phyloP scores from a whole-genome alignment of 805 yeast species.

The Candida qinlingensis region DNA sequence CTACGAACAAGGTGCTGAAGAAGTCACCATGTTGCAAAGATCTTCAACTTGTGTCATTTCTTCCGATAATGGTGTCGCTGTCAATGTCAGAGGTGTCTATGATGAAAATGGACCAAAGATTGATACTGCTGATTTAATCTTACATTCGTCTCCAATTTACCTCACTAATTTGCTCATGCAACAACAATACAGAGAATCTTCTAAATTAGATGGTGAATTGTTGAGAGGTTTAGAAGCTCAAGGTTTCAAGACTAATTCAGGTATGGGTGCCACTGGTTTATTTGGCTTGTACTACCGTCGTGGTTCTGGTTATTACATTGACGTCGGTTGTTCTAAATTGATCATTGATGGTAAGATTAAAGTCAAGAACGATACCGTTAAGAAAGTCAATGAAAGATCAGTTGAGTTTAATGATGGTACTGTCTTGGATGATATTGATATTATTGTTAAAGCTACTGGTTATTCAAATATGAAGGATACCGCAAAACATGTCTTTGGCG shows the following conservation, averaged over 20 bases:
- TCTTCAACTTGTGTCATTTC: slow-evolving; percentile 40
- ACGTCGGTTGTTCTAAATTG: slow-evolving; percentile 38
- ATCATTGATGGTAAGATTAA: slow-evolving; percentile 35
- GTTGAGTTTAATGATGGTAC: slow-evolving; percentile 38
- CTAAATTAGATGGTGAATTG: slow-evolving; percentile 28
- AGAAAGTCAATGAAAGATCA: slow-evolving; percentile 31
- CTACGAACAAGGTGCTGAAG: slow-evolving; percentile 36
- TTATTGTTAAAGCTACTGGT: slow-evolving; percentile 42
- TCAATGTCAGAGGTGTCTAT: slow-evolving; percentile 29
- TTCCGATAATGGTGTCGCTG: slow-evolving; percentile 29
- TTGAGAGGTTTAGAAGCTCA: slow-evolving; percentile 28
- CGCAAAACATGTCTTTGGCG: slow-evolving; percentile 34
- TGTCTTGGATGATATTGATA: slow-evolving; percentile 28
- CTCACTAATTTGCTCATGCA: slow-evolving; percentile 33
- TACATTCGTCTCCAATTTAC: slow-evolving; percentile 31
- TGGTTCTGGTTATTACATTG: slow-evolving; percentile 44
- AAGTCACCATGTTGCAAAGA: slow-evolving; percentile 40
- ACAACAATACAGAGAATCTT: slow-evolving; percentile 31
- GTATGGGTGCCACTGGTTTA: slow-evolving; percentile 40
- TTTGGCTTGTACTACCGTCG: slow-evolving; percentile 35
- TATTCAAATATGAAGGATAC: slow-evolving; percentile 38
- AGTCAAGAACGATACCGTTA: slow-evolving; percentile 32
- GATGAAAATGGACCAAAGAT: slow-evolving; percentile 33
- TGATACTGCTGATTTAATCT: slow-evolving; percentile 35
- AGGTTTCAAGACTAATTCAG: slow-evolving; percentile 38